Base-by-base conservation (phyloP, 495 filamentous ascomycete species). In the Bombardia bombarda region DNA sequence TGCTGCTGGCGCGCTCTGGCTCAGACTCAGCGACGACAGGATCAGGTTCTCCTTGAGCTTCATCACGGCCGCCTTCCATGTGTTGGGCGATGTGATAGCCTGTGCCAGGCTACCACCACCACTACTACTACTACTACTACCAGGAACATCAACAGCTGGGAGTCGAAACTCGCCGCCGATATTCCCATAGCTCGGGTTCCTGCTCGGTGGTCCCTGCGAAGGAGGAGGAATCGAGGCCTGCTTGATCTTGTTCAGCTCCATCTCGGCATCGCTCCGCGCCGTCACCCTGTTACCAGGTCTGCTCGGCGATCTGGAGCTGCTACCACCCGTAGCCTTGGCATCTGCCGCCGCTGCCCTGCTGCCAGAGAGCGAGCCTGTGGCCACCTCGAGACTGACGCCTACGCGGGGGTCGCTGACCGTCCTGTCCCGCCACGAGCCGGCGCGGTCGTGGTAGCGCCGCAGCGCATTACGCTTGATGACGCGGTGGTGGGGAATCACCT, bases 381-480 rank as follows among this genome's bases (percentile, higher is more conserved):
- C 66, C 19, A 54, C 58, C 49, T 65, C 66, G 16, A 62, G 60
- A 38, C 61, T 72, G 32, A 69, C 50, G 10, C 61, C 66, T 20
- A 73, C 58, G 2, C 70, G 61, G 0, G 73, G 71, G 45, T 75
- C 70, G 40, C 62, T 59, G 10, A 71, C 51, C n/a, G 56, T 66
- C 19, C 51, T 51, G 14, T 68, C 62, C 45, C 72, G 57, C 65
- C 65, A 77, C 9, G 73, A 52, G 22, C 72, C 72, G 7, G 62
- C 71, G 5, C 59, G 64, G 38, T 75, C 70, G 22, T 60, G 68
- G 40, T 73, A 74, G 23, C 68, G 60, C 40, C 63, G 54, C 5
- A 51, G 48, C 22, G 63, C 59, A 19, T 67, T 60, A 32, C 57
- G 56, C 40, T 52, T 63, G 23, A 72, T 59, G 13, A 70, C 70